Conservation (phyloP, 352 stramenopile species). For the Phytophthora lateralis region DNA sequence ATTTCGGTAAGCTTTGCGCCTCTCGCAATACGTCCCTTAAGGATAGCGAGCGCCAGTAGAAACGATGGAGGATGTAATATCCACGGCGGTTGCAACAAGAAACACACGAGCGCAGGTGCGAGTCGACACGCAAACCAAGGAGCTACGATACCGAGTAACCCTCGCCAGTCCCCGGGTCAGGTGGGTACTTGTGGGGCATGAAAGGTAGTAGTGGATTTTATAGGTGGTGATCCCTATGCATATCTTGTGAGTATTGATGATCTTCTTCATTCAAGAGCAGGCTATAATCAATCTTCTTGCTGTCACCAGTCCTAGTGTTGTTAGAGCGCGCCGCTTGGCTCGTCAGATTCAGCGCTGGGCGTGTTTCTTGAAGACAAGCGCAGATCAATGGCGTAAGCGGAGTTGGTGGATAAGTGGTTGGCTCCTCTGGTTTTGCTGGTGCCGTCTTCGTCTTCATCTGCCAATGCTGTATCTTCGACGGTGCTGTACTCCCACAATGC, state of each 20-base stretch:
- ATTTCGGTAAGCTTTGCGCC: conserved; percentile 85
- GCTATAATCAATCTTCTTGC: conserved; percentile 21
- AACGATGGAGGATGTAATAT: background rate
- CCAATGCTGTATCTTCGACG: conserved; percentile 7
- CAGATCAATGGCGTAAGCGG: conserved; percentile 62
- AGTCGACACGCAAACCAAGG: background rate
- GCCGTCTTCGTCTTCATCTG: conserved; percentile 17
- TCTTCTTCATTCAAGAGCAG: conserved; percentile 37
- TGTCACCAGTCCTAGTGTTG: conserved; percentile 17
- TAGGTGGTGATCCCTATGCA: conserved; percentile 1
- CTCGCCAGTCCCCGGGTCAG: conserved; percentile 1
- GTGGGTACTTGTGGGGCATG: conserved; percentile 19
- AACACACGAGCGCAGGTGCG: background rate
- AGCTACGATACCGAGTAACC: background rate
- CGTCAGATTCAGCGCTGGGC: conserved; percentile 19
- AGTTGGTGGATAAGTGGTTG: conserved; percentile 50
- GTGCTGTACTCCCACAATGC: conserved; percentile 18
- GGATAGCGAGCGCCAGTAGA: conserved; percentile 32
- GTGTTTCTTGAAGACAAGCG: conserved; percentile 30
- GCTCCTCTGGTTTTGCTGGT: background rate
- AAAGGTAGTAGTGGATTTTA: conserved; percentile 10
- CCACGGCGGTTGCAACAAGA: background rate
- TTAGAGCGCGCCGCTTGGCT: conserved; percentile 28
- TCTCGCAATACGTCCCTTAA: conserved; percentile 70
- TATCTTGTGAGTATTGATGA: conserved; percentile 30